These are phyloP conservation scores for Tuber brumale DNA, from an alignment of 495 filamentous ascomycete genomes.

Conservation along the genomic window DNA sequence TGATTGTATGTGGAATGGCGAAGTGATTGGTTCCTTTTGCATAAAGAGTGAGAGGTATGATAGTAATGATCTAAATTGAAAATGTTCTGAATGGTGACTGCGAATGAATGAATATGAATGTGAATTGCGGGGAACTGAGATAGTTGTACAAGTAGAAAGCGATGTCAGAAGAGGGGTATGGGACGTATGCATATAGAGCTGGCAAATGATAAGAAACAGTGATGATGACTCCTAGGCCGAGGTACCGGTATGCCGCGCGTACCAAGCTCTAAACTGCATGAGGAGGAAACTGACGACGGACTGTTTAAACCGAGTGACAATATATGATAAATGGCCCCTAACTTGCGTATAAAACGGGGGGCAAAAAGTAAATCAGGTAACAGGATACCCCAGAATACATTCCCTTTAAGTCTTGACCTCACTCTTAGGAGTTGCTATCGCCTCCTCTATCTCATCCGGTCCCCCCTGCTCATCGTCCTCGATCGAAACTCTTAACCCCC, in stretches of 20 bases:
- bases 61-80: background rate
- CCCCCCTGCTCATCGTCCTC: constrained; percentile 50
- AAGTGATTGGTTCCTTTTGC: background rate
- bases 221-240: background rate
- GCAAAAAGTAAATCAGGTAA: background rate
- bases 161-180: background rate
- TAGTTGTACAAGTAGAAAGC: background rate
- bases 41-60: background rate
- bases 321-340: background rate
- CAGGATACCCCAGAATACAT: background rate
- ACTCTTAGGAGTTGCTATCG: background rate
- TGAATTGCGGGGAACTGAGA: background rate
- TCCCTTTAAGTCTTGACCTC: background rate
- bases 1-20: background rate
- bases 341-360: background rate
- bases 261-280: background rate
- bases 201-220: background rate
- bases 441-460: constrained; percentile 7
- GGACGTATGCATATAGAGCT: background rate
- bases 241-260: background rate
- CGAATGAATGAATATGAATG: background rate
- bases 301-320: background rate
- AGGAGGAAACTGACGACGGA: background rate
- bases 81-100: background rate
- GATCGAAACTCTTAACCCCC: constrained; percentile 51